Evolutionary conservation across 441 rosid species (phyloP), one percentile per base, ranked within the genome.

Genomic region (Viola pubescens): DNA sequence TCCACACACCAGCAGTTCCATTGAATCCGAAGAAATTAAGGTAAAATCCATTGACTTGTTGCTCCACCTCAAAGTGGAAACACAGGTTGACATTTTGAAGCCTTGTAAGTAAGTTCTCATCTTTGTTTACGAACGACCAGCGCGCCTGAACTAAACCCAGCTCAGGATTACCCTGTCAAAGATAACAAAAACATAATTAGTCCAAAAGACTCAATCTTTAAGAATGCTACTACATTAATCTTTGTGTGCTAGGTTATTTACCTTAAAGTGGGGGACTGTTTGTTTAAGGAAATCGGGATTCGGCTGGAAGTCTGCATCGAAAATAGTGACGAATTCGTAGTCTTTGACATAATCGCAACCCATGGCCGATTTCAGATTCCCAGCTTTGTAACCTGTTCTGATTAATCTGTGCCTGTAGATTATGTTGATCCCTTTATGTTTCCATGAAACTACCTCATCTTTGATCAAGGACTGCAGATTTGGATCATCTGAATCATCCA

Each of bases 1-100:
- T 86, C 98, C 96, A 91, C 4, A 91, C 98, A 0, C 96, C 98
- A 1, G 98, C 98, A 0, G 98, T 88, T 61, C 98, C 98, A 8
- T 91, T 91, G 86, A 91, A 91, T 16, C 98, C 96, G 6, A 91
- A 91, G 79, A 91, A 91, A 55, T 83, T 83, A 58, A 91, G 84
- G 67, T 75, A 86, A 44, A 73, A 68, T 0, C 96, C 94, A 43
- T 86, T 91, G 42, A 91, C 98, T 75, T 91, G 98, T 56, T 91
- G 98, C 65, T 91, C 98, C 59, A 91, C 98, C 75, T 88, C 98
- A 50, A 91, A 91, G 70, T 91, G 98, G 72, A 91, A 91, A 74
- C 94, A 88, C 43, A 91, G 65, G 50, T 91, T 86, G 62, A 91
- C 73, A 81, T 91, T 91, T 62, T 91, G 98, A 9, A 91, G 87